These are phyloP conservation scores for Trametes punicea DNA, from an alignment of 768 basidiomycete species.

Conservation along the genomic window DNA sequence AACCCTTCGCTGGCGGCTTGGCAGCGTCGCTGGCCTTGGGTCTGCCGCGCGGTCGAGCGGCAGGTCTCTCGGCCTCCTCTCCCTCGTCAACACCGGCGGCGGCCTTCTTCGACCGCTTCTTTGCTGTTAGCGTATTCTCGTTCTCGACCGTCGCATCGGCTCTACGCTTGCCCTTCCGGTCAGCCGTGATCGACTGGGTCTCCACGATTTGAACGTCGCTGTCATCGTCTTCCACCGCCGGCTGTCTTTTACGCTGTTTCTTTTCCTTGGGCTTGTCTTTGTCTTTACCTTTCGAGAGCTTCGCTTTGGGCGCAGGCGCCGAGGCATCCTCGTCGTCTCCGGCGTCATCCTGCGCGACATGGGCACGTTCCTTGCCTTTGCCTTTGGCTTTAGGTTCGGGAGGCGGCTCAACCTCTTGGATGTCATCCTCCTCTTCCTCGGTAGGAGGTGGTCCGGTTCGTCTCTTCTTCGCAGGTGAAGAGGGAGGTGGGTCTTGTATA, in stretches of 20 bases:
- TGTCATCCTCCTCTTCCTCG: constrained; percentile 27
- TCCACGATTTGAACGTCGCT: constrained; percentile 18
- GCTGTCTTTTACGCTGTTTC: constrained; percentile 1
- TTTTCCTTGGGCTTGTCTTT: constrained; percentile 8
- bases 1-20: not conserved
- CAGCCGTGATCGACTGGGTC: not conserved
- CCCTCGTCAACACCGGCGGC: not conserved
- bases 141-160: constrained; percentile 26
- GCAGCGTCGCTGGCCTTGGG: constrained; percentile 7
- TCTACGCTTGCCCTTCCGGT: constrained; percentile 40
- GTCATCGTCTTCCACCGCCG: not conserved
- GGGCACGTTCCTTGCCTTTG: constrained; percentile 11
- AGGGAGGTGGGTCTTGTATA: constrained; percentile 19
- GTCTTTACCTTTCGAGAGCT: constrained; percentile 1
- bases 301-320: not conserved
- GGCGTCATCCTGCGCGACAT: not conserved
- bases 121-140: constrained; percentile 8
- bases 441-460: not conserved
- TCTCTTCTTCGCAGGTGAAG: constrained; percentile 5
- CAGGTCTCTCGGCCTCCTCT: not conserved
- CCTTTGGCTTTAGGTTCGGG: constrained; percentile 16
- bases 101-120: constrained; percentile 11
- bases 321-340: not conserved
- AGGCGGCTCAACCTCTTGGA: constrained; percentile 28
- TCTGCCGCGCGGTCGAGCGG: constrained; percentile 4